Conservation (phyloP, 306 rosid species). For the Malus orientalis region DNA sequence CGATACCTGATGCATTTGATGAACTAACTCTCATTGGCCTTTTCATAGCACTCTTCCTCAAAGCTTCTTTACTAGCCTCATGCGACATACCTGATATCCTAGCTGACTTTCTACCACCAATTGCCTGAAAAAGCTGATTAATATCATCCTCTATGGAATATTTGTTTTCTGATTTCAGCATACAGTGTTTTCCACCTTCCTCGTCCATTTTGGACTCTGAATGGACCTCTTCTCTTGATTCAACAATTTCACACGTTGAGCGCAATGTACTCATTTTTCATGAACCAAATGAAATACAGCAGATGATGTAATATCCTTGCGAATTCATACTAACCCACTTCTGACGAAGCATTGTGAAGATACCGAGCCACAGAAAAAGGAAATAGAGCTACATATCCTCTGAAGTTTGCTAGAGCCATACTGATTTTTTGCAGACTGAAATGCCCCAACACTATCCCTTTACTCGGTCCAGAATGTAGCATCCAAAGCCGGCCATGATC, state of each 20-base stretch:
- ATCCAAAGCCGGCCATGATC: slow-evolving; percentile 45
- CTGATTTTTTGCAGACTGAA: slow-evolving; percentile 17
- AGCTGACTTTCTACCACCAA: slow-evolving; percentile 53
- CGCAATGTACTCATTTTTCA: slow-evolving; percentile 44
- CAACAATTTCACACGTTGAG: slow-evolving; percentile 69
- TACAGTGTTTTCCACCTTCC: slow-evolving; percentile 42
- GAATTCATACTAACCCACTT: slow-evolving; percentile 43
- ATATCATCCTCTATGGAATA: slow-evolving; percentile 89
- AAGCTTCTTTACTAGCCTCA: slow-evolving; percentile 33
- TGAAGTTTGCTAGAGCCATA: slow-evolving; percentile 35
- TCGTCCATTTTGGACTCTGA: slow-evolving; percentile 33
- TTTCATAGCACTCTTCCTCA: slow-evolving; percentile 78
- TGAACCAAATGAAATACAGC: slow-evolving; percentile 8
- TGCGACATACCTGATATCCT: slow-evolving; percentile 40
- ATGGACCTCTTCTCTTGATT: slow-evolving; percentile 51
- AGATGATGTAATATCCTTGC: slow-evolving; percentile 10
- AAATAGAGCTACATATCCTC: slow-evolving; percentile 19
- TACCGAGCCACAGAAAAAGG: slow-evolving; percentile 16
- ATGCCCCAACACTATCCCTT: slow-evolving; percentile 15
- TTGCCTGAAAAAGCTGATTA: slow-evolving; percentile 78
- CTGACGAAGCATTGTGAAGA: slow-evolving; percentile 26
- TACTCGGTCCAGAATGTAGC: slow-evolving; percentile 30
- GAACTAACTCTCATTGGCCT: slow-evolving; percentile 74
- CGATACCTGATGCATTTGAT: slow-evolving; percentile 75
- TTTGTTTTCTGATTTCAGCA: slow-evolving; percentile 38